Conservation (phyloP, 2,329 filamentous ascomycete genomes). For the Cercospora sp. region DNA sequence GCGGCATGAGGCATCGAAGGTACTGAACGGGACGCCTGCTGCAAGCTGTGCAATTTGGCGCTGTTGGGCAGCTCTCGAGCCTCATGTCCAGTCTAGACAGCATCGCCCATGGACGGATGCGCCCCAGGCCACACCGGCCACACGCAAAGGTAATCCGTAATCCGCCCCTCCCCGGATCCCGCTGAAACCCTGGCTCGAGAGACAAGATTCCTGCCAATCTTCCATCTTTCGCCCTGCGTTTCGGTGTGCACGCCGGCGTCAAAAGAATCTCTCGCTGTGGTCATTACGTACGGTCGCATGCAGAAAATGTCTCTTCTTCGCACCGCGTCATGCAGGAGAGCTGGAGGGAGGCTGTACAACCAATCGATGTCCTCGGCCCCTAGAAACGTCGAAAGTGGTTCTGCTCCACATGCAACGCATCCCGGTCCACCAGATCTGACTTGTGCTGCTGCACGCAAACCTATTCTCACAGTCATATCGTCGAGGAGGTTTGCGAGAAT, state of each 20-base stretch:
- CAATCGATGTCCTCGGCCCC: not conserved
- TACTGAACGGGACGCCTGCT: not conserved
- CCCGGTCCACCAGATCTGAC: conserved; percentile 7
- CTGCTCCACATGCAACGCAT: conserved; percentile 4
- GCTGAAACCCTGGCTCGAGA: not conserved
- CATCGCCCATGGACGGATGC: not conserved
- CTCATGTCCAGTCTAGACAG: not conserved
- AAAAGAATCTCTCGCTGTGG: not conserved
- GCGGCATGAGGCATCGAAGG: not conserved
- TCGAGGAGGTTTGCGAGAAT: not conserved
- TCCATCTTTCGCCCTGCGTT: not conserved
- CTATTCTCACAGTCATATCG: not conserved
- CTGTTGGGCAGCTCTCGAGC: not conserved
- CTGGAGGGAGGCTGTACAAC: not conserved
- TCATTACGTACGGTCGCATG: not conserved
- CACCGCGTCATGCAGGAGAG: not conserved
- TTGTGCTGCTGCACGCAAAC: not conserved
- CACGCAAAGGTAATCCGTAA: not conserved
- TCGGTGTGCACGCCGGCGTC: not conserved
- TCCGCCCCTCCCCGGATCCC: not conserved
- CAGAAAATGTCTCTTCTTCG: not conserved
- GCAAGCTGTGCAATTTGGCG: not conserved
- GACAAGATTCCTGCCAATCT: not conserved
- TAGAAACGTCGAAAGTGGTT: not conserved
- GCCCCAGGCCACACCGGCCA: not conserved